Conservation (phyloP, 1,139 yeast species). For the Saccharomyces uvarum region DNA sequence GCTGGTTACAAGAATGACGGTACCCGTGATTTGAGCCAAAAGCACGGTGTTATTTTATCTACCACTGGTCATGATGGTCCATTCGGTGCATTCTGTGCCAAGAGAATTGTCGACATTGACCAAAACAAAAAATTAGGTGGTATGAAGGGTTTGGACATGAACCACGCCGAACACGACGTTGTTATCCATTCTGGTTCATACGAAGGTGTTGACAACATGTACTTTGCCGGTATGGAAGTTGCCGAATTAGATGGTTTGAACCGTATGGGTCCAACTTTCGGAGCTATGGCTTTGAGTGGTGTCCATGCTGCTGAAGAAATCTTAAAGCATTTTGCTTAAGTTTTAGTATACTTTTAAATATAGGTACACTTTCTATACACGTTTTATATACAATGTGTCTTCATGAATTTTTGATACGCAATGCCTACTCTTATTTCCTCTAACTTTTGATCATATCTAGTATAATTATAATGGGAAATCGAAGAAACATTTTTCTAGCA, state of each 20-base stretch:
- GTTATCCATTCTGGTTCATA: constrained; percentile 55
- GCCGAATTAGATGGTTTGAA: constrained; percentile 71
- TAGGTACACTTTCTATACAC: not conserved
- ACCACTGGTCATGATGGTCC: constrained; percentile 83
- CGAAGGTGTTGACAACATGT: constrained; percentile 63
- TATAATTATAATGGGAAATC: too few species aligned
- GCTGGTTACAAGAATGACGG: constrained; percentile 31
- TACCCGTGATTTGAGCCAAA: constrained; percentile 31
- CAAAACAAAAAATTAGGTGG: constrained; percentile 49
- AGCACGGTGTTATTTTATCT: constrained; percentile 60
- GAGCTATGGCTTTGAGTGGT: constrained; percentile 74
- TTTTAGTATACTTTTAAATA: not conserved
- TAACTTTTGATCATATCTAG: too few species aligned
- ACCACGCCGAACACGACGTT: constrained; percentile 68
- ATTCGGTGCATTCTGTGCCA: constrained; percentile 74
- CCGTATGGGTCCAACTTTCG: constrained; percentile 83
- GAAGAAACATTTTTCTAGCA: not conserved
- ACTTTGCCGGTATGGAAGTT: constrained; percentile 76
- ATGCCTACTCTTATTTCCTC: too few species aligned
- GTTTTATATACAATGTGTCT: not conserved
- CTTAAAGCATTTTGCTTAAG: constrained; percentile 25
- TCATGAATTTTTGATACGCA: not conserved
- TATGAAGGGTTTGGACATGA: constrained; percentile 77
- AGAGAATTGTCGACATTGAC: constrained; percentile 42
- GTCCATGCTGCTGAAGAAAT: constrained; percentile 62